Evolutionary conservation across 768 basidiomycete species (phyloP).

Genomic region (Hysterangium stoloniferum): DNA sequence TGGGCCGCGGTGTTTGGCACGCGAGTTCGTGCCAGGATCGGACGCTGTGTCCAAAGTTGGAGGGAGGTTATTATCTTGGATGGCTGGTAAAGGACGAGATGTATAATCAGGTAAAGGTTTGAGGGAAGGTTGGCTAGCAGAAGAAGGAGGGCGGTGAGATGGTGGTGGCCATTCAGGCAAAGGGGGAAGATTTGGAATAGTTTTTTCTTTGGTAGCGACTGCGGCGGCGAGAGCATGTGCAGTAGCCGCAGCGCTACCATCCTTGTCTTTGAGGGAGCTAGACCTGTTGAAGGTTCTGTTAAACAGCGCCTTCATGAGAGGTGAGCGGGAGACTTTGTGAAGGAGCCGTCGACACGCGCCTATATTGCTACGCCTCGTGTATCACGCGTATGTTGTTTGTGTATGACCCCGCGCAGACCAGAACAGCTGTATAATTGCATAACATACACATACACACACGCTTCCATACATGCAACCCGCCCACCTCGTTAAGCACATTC

Average conservation of each 20-base stretch:
- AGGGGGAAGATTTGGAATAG: slow-evolving; percentile 43
- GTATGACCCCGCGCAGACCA: too few relatives aligned
- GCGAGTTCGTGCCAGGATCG: slow-evolving; percentile 19
- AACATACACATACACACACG: background rate
- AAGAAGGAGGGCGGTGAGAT: slow-evolving; percentile 23
- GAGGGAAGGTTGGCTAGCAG: slow-evolving; percentile 33
- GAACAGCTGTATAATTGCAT: too few relatives aligned
- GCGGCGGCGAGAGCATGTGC: slow-evolving; percentile 24
- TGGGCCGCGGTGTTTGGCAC: slow-evolving; percentile 32
- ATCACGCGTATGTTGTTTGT: too few relatives aligned
- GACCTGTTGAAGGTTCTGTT: slow-evolving; percentile 53
- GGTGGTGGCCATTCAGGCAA: slow-evolving; percentile 62
- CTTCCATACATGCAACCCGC: slow-evolving; percentile 37
- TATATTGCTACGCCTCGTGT: slow-evolving; percentile 10
- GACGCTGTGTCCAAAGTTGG: background rate
- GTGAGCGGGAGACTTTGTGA: slow-evolving; percentile 6
- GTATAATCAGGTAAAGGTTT: slow-evolving; percentile 65
- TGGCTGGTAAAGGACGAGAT: slow-evolving; percentile 39
- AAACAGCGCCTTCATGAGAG: slow-evolving; percentile 77
- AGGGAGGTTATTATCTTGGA: slow-evolving; percentile 25
- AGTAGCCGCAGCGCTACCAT: slow-evolving; percentile 26
- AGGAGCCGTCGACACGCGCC: slow-evolving; percentile 5
- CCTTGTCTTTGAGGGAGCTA: slow-evolving; percentile 50
- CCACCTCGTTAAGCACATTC: slow-evolving; percentile 56
- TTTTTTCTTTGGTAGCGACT: slow-evolving; percentile 5